Conservation (phyloP, 2,329 filamentous ascomycete genomes). For the Thielaviopsis musarum region DNA sequence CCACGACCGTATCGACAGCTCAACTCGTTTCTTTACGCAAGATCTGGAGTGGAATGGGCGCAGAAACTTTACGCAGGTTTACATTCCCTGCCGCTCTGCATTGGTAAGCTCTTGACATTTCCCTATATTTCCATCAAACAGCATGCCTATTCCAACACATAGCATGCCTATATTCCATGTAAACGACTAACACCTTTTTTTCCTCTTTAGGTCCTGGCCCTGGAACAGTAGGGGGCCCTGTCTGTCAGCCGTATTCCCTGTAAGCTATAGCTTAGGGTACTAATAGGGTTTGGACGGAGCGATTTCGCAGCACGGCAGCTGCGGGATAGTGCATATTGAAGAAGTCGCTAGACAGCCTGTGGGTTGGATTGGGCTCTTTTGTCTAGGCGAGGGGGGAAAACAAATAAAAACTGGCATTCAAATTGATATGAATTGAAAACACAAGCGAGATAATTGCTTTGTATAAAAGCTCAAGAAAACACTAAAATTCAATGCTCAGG, state of each 20-base stretch:
- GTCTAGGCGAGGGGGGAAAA: neutral
- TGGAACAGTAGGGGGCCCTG: neutral
- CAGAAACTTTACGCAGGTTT: slow-evolving; percentile 83
- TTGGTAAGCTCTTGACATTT: slow-evolving; percentile 41
- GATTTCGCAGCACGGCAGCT: neutral
- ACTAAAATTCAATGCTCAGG: no score
- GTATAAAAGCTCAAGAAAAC: no score
- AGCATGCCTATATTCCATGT: slow-evolving; percentile 6
- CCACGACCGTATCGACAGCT: slow-evolving; percentile 56
- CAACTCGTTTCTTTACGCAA: slow-evolving; percentile 83
- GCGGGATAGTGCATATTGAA: neutral
- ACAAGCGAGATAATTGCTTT: no score
- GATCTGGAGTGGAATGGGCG: slow-evolving; percentile 78
- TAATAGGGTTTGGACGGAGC: neutral
- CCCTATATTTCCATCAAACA: no score
- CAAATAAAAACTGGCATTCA: neutral
- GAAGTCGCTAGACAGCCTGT: neutral
- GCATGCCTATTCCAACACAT: neutral
- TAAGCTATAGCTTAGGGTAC: neutral
- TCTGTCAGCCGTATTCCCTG: neutral
- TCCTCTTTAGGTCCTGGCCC: neutral
- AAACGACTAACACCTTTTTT: slow-evolving; percentile 1
- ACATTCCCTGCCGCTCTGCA: slow-evolving; percentile 69
- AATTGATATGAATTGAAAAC: no score
- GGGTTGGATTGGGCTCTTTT: neutral